Base-by-base conservation (phyloP, 192 early-diverging fungal species). In the Backusella morwellensis region DNA sequence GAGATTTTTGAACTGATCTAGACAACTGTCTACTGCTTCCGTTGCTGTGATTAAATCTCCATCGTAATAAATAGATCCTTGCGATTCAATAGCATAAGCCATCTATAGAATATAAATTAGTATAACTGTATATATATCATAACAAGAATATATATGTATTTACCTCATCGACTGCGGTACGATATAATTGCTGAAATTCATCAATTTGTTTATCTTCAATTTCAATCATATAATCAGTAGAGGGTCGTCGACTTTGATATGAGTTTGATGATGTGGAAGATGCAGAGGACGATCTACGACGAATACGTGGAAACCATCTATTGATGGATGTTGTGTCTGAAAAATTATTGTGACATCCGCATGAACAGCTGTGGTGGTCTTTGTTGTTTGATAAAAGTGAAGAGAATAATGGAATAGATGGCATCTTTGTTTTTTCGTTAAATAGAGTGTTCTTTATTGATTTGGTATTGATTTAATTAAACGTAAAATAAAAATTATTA, bases 61-160 rank as follows among this genome's bases (percentile, higher is more conserved):
- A n/a, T 38, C 34, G 19, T 70, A 77, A 56, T 77, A 77, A 70
- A 77, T 77, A 21, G 75, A 77, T 38, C 75, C 75, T 35, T 70
- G 75, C 38, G 75, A 70, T 38, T 77, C 75, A n/a, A 56, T 38
- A 15, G 75, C 75, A 59, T 70, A 77, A 44, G 44, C 47, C 47
- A 77, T 77, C 75, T 77, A 56, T 38, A 40, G 8, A 42, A 23
- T 41, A 8, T 15, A 42, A 38, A 17, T 32, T 36, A 21, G 17
- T 36, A 26, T 11, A 26, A 44, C 17, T 32, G 32, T 66, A 1
- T 40, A 70, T 40, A 40, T 7, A 11, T 12, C 11, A 11, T 15
- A 35, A 50, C 6, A 0, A 42, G 12, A 14, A 1, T 23, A 29
- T 21, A 34, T 66, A 15, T 42, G n/a, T n/a, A 47, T 50, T 19